A percentile compares a stretch with the other conserved stretches of the same genome.
These are phyloP conservation scores for Calocera viscosa DNA, from an alignment of 768 basidiomycete genomes.

Conservation along the genomic window DNA sequence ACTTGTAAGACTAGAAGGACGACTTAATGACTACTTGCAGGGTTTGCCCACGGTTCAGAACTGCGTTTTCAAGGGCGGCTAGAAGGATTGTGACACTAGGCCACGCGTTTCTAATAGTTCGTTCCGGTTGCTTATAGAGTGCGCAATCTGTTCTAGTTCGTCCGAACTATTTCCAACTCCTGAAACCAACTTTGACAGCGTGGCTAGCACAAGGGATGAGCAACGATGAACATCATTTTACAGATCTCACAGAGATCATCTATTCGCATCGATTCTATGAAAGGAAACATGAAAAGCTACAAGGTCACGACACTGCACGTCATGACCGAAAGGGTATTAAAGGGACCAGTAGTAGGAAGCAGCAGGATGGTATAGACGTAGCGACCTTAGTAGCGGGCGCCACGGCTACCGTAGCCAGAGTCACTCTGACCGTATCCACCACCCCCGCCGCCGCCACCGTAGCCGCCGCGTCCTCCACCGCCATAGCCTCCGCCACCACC, in stretches of 20 bases:
- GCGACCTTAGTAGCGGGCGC: conserved; percentile 12
- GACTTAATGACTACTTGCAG: background rate
- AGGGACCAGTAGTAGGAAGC: background rate
- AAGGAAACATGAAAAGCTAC: background rate
- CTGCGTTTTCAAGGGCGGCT: no score
- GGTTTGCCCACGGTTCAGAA: no score
- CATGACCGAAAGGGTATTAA: background rate
- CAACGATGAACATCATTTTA: background rate
- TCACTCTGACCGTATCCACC: conserved; percentile 13
- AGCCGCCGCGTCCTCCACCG: conserved; percentile 22
- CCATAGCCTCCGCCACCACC: conserved; percentile 20
- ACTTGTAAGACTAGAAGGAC: background rate
- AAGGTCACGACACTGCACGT: background rate
- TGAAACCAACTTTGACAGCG: no score
- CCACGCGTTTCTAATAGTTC: no score
- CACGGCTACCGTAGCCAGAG: conserved; percentile 17
- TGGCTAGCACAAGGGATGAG: no score
- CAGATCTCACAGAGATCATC: background rate
- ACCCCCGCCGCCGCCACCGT: conserved; percentile 21
- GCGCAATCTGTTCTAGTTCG: no score
- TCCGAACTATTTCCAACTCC: no score
- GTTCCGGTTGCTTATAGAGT: no score
- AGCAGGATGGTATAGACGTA: background rate
- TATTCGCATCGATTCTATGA: background rate
- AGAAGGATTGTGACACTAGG: no score